Percentiles rank a stretch among this genome's conserved stretches.
These are phyloP conservation scores for Pneumocystis jirovecii DNA, from an alignment of 1,139 yeast genomes.

Conservation along the genomic window DNA sequence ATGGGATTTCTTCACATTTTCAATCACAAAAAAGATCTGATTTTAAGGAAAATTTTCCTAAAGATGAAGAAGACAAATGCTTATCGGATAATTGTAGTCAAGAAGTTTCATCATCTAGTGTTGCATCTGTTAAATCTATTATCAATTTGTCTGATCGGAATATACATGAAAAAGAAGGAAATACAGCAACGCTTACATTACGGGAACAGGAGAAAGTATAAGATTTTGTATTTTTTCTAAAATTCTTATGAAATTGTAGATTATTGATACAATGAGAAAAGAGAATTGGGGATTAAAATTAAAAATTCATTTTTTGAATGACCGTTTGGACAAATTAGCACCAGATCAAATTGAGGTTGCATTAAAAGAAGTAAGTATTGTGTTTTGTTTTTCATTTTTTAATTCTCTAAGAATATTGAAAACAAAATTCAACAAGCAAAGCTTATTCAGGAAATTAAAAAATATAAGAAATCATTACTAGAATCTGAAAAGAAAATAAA, in stretches of 20 bases:
- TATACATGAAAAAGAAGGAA: neutral
- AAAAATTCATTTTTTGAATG: constrained; percentile 13
- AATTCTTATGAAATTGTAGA: constrained; percentile 4
- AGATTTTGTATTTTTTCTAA: neutral
- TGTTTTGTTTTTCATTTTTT: neutral
- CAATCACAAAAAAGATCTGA: neutral
- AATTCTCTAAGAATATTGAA: constrained; percentile 12
- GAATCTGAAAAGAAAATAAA: constrained; percentile 13
- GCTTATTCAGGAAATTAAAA: constrained; percentile 11
- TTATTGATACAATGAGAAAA: constrained; percentile 16
- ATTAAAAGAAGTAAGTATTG: constrained; percentile 12
- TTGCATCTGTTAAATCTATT: neutral
- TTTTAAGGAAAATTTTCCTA: neutral
- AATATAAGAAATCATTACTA: constrained; percentile 11
- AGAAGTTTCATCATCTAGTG: neutral
- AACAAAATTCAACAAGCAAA: constrained; percentile 15
- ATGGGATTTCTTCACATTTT: neutral
- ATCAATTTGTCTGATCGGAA: neutral
- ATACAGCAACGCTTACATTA: neutral
- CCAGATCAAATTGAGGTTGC: constrained; percentile 15
- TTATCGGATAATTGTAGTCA: neutral
- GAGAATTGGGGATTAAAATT: constrained; percentile 18
- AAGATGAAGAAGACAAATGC: neutral
- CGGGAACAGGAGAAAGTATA: neutral
- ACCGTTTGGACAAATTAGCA: constrained; percentile 14